Base-by-base conservation (phyloP, 2,329 filamentous ascomycete genomes). In the Sarocladium brachiariae region DNA sequence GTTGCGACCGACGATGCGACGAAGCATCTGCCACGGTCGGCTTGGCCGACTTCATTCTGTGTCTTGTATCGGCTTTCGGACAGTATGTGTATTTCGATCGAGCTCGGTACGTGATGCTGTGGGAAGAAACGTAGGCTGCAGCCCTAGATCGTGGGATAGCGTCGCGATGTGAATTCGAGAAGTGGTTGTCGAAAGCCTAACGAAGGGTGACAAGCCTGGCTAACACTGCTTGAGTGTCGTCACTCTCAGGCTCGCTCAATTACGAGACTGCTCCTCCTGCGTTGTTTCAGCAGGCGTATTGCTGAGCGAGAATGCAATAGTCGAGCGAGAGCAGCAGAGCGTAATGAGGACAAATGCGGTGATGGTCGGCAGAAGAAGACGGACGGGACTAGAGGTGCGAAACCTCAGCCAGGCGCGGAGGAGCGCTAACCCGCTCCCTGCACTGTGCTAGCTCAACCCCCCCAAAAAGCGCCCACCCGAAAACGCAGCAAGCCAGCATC, bases 1-100 rank as follows among this genome's bases (percentile, higher is more conserved):
- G 82, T 61, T 85, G 81, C 51, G 79, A 78, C 64, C 81, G 74
- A 59, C 81, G 77, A 67, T 71, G 74, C 54, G 78, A 76, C 53
- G 68, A 61, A 38, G 67, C 61, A 50, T 74, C 70, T 41, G 61
- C 61, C 34, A 70, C 63, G 51, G 70, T 61, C 23, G 70, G 66
- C 59, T 78, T 81, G 46, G 75, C 73, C 41, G 77, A 75, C 66
- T 78, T 82, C 78, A 82, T 82, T 34, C 59, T 66, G 55, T 55
- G 50, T 49, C 18, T 9, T 11, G 27, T 47, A 21, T 47, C 43
- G 43, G 53, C 52, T 31, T 30, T 35, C 16, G 10, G 31, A 25
- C 43, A 27, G 39, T 47, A 46, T 47, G 16, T 30, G 5, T 10
- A 19, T 38, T 56, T 52, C 54, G 57, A 52, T 55, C 53, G 57